These are phyloP conservation scores for Saccharomyces eubayanus DNA, from an alignment of 805 yeast genomes.

Conservation along the genomic window DNA sequence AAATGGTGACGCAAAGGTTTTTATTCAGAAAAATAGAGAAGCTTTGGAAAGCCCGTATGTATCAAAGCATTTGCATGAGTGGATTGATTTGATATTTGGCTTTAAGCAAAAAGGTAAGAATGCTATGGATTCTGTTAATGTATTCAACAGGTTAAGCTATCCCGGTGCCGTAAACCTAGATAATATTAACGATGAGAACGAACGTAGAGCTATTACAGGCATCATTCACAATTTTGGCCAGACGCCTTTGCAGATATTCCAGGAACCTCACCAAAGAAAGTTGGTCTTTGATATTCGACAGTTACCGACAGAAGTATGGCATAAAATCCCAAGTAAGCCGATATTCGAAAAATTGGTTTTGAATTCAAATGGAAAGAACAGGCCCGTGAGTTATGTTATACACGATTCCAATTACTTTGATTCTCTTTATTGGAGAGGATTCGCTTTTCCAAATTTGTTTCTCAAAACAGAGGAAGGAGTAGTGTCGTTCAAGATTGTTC, in stretches of 20 bases:
- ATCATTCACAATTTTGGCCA: slow-evolving; percentile 90
- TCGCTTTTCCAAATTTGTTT: background rate
- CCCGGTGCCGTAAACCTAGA: slow-evolving; percentile 78
- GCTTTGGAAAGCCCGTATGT: slow-evolving; percentile 81
- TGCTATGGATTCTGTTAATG: slow-evolving; percentile 61
- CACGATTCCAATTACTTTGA: background rate
- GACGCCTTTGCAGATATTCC: slow-evolving; percentile 69
- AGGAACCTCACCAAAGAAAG: slow-evolving; percentile 53
- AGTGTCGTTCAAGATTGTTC: slow-evolving; percentile 2
- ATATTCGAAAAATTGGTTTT: background rate
- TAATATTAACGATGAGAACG: slow-evolving; percentile 61
- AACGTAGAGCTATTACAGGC: slow-evolving; percentile 68
- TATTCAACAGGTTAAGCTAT: slow-evolving; percentile 77
- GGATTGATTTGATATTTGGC: slow-evolving; percentile 86
- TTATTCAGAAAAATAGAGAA: slow-evolving; percentile 66
- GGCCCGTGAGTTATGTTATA: background rate
- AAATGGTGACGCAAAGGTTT: slow-evolving; percentile 61
- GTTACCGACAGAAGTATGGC: background rate
- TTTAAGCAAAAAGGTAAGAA: slow-evolving; percentile 64
- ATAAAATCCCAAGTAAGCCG: background rate
- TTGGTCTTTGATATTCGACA: slow-evolving; percentile 8
- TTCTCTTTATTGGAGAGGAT: background rate
- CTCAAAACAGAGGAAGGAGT: background rate
- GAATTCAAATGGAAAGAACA: background rate
- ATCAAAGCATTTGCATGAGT: slow-evolving; percentile 61